phyloP scores from a whole-genome alignment of 768 basidiomycete genomes.

The Lactifluus hygrophoroides region DNA sequence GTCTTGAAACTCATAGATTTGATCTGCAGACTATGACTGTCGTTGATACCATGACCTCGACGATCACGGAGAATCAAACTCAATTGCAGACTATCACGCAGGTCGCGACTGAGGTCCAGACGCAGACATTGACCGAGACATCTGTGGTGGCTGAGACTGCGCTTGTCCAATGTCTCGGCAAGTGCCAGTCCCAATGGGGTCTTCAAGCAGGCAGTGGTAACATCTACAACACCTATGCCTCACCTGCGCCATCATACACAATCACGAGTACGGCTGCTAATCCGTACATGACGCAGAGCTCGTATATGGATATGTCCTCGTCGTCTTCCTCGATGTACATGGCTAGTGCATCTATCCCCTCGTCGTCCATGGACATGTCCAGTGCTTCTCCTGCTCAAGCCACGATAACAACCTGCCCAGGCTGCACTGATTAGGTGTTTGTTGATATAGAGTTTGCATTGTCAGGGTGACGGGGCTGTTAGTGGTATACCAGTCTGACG shows the following conservation, averaged over 20 bases:
- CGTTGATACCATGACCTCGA: slow-evolving; percentile 47
- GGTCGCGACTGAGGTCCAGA: slow-evolving; percentile 26
- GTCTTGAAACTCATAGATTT: background rate
- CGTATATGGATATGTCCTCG: slow-evolving; percentile 8
- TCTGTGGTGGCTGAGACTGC: slow-evolving; percentile 40
- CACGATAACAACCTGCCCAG: background rate
- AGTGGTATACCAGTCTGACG: background rate
- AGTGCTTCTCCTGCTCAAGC: background rate
- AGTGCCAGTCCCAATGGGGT: slow-evolving; percentile 53
- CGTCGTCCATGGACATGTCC: background rate
- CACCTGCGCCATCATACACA: slow-evolving; percentile 21
- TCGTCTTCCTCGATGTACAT: background rate
- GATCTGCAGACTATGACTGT: slow-evolving; percentile 46
- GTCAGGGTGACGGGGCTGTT: background rate
- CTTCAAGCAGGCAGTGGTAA: slow-evolving; percentile 45
- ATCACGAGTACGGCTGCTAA: slow-evolving; percentile 22
- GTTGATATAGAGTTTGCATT: background rate
- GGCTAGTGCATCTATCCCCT: background rate
- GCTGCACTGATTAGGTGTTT: background rate
- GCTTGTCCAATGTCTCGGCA: slow-evolving; percentile 45
- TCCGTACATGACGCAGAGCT: slow-evolving; percentile 19
- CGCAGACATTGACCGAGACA: slow-evolving; percentile 39
- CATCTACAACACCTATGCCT: slow-evolving; percentile 34
- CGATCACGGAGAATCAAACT: slow-evolving; percentile 41
- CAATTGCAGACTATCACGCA: slow-evolving; percentile 38